These are phyloP conservation scores for Dipodascopsis tothii DNA, from an alignment of 805 yeast genomes.

Conservation along the genomic window DNA sequence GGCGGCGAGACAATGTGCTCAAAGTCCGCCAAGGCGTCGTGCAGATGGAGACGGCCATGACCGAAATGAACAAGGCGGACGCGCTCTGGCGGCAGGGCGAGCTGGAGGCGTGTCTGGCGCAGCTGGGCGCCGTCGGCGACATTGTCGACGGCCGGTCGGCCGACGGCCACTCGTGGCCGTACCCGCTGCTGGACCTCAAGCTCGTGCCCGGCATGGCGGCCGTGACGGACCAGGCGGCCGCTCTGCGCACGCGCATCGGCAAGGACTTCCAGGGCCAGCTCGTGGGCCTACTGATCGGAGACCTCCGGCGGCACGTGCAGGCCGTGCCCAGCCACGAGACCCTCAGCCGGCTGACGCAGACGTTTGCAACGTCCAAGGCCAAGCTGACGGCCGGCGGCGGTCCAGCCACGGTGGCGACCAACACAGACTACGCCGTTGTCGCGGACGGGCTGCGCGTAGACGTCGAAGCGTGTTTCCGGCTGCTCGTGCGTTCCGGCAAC, in stretches of 20 bases:
- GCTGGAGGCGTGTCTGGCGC: conserved; percentile 49
- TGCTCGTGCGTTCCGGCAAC: conserved; percentile 36
- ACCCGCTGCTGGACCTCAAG: conserved; percentile 38
- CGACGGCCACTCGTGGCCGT: conserved; percentile 19
- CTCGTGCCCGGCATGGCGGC: conserved; percentile 45
- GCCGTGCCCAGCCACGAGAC: conserved; percentile 44
- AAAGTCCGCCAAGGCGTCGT: conserved; percentile 53
- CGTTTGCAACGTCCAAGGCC: conserved; percentile 23
- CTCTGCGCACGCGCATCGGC: conserved; percentile 59
- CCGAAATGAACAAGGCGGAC: conserved; percentile 46
- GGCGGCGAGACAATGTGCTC: conserved; percentile 52
- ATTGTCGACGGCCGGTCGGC: conserved; percentile 47
- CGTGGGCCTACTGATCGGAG: conserved; percentile 48
- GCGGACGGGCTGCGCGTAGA: conserved; percentile 36
- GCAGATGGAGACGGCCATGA: conserved; percentile 44
- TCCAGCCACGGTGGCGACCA: conserved; percentile 20
- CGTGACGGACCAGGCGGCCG: conserved; percentile 46
- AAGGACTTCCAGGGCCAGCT: conserved; percentile 57
- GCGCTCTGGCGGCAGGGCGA: conserved; percentile 37
- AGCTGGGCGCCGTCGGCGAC: conserved; percentile 49
- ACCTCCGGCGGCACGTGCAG: conserved; percentile 53
- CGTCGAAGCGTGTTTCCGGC: conserved; percentile 45
- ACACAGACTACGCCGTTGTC: conserved; percentile 37
- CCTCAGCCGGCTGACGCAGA: conserved; percentile 40
- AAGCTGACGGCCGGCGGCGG: conserved; percentile 7